Conservation (phyloP, 2,329 filamentous ascomycete genomes). For the Cryoendolithus antarcticus region DNA sequence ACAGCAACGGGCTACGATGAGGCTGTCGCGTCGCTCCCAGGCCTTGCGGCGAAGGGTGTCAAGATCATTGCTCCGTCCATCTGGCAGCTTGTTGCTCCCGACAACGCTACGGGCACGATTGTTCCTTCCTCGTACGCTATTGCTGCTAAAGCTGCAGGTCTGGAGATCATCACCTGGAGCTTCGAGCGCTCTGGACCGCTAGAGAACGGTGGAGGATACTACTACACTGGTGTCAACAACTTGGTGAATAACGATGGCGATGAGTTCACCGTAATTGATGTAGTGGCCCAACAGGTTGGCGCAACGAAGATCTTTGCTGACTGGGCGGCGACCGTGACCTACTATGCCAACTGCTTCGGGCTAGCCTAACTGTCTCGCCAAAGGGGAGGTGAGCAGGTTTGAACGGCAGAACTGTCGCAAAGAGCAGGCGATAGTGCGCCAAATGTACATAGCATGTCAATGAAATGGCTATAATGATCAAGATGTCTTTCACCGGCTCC, state of each 20-base stretch:
- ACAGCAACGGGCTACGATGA: slow-evolving; percentile 36
- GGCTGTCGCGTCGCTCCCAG: slow-evolving; percentile 46
- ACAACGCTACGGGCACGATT: slow-evolving; percentile 38
- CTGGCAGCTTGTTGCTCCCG: slow-evolving; percentile 45
- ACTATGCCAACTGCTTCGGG: slow-evolving; percentile 59
- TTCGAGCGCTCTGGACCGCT: slow-evolving; percentile 54
- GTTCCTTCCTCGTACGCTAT: slow-evolving; percentile 52
- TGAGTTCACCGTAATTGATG: slow-evolving; percentile 53
- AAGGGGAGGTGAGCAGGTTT: too few relatives aligned
- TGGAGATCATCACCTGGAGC: slow-evolving; percentile 57
- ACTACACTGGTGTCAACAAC: slow-evolving; percentile 39
- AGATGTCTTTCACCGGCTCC: too few relatives aligned
- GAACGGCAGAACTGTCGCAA: too few relatives aligned
- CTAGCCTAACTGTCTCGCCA: slow-evolving; percentile 9
- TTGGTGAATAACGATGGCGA: slow-evolving; percentile 52
- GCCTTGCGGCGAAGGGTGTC: slow-evolving; percentile 46
- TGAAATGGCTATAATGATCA: too few relatives aligned
- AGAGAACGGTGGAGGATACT: slow-evolving; percentile 41
- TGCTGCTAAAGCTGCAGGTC: slow-evolving; percentile 46
- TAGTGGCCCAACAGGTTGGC: slow-evolving; percentile 48
- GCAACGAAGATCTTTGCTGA: slow-evolving; percentile 54
- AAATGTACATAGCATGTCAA: too few relatives aligned
- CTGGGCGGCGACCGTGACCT: slow-evolving; percentile 57
- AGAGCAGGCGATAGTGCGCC: too few relatives aligned
- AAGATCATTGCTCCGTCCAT: slow-evolving; percentile 52